Evolutionary conservation across 768 basidiomycete species (phyloP).

Genomic region (Pulveroboletus sp.): DNA sequence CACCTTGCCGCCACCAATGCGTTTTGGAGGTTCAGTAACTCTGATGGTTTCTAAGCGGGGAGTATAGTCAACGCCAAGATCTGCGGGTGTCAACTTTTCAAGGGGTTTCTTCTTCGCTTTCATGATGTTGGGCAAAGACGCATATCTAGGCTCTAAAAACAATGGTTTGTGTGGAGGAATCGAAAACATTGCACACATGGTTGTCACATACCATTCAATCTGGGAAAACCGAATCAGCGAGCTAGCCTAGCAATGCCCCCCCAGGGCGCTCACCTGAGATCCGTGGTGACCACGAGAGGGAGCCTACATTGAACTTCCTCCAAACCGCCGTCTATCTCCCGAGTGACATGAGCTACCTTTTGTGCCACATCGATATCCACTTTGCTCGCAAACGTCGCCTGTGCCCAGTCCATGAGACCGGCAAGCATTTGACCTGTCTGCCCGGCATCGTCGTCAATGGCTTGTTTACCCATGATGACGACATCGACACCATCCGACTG

Average conservation of each 20-base stretch:
- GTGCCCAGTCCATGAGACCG: slow-evolving; percentile 85
- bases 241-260: neutral
- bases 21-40: slow-evolving; percentile 84
- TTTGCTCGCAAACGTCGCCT: slow-evolving; percentile 94
- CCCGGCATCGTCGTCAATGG: slow-evolving; percentile 94
- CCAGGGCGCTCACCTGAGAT: slow-evolving; percentile 65
- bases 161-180: neutral
- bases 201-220: slow-evolving; percentile 61
- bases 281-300: slow-evolving; percentile 88
- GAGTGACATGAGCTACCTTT: slow-evolving; percentile 63
- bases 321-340: slow-evolving; percentile 94
- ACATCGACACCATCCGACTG: slow-evolving; percentile 66
- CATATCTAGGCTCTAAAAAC: slow-evolving; percentile 84
- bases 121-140: slow-evolving; percentile 96
- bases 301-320: slow-evolving; percentile 76
- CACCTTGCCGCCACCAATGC: slow-evolving; percentile 89
- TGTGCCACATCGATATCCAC: slow-evolving; percentile 62
- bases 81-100: slow-evolving; percentile 72
- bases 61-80: slow-evolving; percentile 79
- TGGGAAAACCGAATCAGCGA: slow-evolving; percentile 23
- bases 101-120: slow-evolving; percentile 99
- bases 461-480: slow-evolving; percentile 96
- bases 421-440: slow-evolving; percentile 98
- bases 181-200: neutral
- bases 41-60: slow-evolving; percentile 83